A percentile compares a stretch with the other conserved stretches of the same genome.
phyloP scores from a whole-genome alignment of 192 early-diverging fungal species.

The Neocallimastix lanati region DNA sequence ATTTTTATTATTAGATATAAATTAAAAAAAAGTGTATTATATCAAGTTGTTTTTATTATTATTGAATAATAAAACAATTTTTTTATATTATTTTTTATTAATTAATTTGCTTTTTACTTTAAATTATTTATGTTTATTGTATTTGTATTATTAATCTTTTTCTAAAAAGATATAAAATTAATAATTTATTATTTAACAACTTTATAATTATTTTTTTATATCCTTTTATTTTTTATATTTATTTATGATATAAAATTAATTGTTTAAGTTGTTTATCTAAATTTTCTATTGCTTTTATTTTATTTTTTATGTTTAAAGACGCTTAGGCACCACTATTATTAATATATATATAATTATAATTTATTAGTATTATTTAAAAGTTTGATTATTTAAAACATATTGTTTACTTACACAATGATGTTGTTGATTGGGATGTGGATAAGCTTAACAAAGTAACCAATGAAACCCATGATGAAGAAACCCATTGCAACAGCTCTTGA shows the following conservation, averaged over 20 bases:
- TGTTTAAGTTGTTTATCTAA: not conserved
- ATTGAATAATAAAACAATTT: too few species aligned
- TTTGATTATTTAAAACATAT: too few species aligned
- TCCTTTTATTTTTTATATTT: not conserved
- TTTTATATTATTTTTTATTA: too few species aligned
- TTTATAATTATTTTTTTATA: not conserved
- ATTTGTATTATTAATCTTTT: not conserved
- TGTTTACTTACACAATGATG: slow-evolving; percentile 57
- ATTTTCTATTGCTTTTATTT: not conserved
- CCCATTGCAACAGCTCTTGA: slow-evolving; percentile 84
- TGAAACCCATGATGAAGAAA: slow-evolving; percentile 87
- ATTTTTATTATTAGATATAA: too few species aligned
- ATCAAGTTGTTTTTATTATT: too few species aligned
- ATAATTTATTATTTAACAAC: not conserved
- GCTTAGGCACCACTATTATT: not conserved
- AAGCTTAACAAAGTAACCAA: slow-evolving; percentile 96
- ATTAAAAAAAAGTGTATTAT: too few species aligned
- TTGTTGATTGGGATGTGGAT: slow-evolving; percentile 99
- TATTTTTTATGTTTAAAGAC: not conserved
- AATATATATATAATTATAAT: too few species aligned
- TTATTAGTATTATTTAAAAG: too few species aligned
- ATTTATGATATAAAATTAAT: not conserved
- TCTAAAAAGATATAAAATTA: not conserved
- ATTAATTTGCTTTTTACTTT: not conserved
- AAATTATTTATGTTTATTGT: not conserved